These are phyloP conservation scores for Pichia sp. DNA, from an alignment of 1,139 yeast species.

Conservation along the genomic window DNA sequence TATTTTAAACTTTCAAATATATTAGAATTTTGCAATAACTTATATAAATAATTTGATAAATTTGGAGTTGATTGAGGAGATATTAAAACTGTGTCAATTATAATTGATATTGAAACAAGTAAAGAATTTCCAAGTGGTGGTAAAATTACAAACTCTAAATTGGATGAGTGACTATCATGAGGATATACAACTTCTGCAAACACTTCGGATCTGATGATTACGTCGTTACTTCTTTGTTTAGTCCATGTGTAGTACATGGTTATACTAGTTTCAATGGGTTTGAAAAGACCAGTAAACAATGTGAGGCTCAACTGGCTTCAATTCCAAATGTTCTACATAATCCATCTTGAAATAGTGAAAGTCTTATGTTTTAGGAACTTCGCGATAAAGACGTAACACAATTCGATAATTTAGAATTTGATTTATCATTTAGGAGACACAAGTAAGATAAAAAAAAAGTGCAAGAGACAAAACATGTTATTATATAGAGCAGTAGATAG, in stretches of 20 bases:
- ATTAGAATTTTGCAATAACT: slow-evolving; percentile 7
- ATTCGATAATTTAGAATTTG: too few relatives aligned
- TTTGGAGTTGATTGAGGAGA: slow-evolving; percentile 5
- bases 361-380: too few relatives aligned
- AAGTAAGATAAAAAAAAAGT: neutral
- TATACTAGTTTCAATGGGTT: neutral
- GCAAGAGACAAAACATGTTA: too few relatives aligned
- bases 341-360: too few relatives aligned
- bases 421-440: too few relatives aligned
- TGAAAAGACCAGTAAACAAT: too few relatives aligned
- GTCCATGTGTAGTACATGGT: neutral
- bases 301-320: neutral
- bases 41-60: neutral
- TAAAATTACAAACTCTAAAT: neutral
- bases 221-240: neutral
- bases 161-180: neutral
- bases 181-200: neutral
- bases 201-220: neutral
- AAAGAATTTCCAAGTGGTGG: slow-evolving; percentile 5
- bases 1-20: slow-evolving; percentile 4
- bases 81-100: neutral
- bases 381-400: too few relatives aligned
- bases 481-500: neutral
- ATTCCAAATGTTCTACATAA: too few relatives aligned
- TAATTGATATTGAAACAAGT: neutral